Evolutionary conservation across 352 stramenopile genomes (phyloP).

Genomic region (Pythium coloratum): DNA sequence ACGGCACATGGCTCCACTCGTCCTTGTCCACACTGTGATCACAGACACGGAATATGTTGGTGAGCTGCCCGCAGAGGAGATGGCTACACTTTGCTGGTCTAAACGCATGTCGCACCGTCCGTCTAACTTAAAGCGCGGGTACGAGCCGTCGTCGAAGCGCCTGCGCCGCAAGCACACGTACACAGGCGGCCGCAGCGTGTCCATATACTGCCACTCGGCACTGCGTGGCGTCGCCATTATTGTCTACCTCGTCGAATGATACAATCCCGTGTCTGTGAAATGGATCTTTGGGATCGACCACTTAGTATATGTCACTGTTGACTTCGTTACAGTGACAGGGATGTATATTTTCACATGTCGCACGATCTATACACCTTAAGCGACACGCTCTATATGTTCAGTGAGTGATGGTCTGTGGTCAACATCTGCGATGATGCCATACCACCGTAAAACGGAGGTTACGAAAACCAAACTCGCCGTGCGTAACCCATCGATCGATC

Average conservation of each 20-base stretch:
- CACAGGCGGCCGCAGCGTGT: conserved; percentile 56
- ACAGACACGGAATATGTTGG: background rate
- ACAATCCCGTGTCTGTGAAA: too few relatives aligned
- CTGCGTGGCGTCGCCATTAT: conserved; percentile 8
- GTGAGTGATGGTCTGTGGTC: conserved; percentile 12
- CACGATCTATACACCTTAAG: background rate
- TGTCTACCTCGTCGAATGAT: too few relatives aligned
- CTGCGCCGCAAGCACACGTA: conserved; percentile 71
- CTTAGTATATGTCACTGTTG: too few relatives aligned
- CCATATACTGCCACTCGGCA: conserved; percentile 52
- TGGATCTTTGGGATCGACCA: too few relatives aligned
- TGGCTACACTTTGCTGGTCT: conserved; percentile 6
- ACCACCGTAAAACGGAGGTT: conserved; percentile 1
- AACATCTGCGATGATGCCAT: background rate
- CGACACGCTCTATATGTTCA: background rate
- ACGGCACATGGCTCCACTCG: conserved; percentile 67
- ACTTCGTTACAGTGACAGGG: background rate
- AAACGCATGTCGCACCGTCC: conserved; percentile 29
- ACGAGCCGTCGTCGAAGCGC: conserved; percentile 22
- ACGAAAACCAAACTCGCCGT: background rate
- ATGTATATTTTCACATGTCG: background rate
- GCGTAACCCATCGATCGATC: background rate
- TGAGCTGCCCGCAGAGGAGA: conserved; percentile 2
- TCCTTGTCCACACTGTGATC: conserved; percentile 52
- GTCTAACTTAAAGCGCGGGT: conserved; percentile 45